These are phyloP conservation scores for Pascua sp. DNA, from an alignment of 1,284 basidiomycete genomes.

Conservation along the genomic window DNA sequence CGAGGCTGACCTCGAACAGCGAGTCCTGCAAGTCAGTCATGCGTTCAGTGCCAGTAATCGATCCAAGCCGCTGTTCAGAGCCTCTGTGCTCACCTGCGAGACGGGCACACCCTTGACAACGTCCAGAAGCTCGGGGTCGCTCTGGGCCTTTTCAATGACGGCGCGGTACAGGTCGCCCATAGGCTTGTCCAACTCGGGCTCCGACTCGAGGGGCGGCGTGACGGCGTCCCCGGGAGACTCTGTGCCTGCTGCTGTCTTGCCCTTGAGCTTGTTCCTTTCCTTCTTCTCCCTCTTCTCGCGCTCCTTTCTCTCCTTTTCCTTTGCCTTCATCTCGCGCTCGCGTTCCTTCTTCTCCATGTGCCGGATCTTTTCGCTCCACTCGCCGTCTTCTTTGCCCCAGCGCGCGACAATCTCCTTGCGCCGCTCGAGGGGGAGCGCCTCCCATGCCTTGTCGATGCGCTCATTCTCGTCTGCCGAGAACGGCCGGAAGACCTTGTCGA, in stretches of 20 bases:
- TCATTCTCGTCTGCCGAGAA: constrained; percentile 49
- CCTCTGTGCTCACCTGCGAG: constrained; percentile 35
- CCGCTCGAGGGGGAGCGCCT: constrained; percentile 35
- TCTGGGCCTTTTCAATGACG: constrained; percentile 29
- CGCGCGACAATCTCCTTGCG: constrained; percentile 14
- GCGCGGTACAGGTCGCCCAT: constrained; percentile 28
- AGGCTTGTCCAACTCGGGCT: not conserved
- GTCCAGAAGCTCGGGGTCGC: constrained; percentile 38
- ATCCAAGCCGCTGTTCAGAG: not conserved
- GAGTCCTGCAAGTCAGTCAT: constrained; percentile 37
- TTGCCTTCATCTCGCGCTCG: constrained; percentile 55
- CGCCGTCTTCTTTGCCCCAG: constrained; percentile 36
- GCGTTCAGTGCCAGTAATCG: not conserved
- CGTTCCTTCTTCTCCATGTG: constrained; percentile 36
- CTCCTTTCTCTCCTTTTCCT: constrained; percentile 16
- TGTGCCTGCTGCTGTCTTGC: not conserved
- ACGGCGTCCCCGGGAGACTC: not conserved
- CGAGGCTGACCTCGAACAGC: constrained; percentile 48
- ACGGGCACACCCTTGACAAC: constrained; percentile 45
- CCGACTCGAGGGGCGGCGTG: not conserved
- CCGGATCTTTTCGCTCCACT: constrained; percentile 18
- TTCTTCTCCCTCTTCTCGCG: constrained; percentile 18
- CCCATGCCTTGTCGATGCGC: constrained; percentile 53
- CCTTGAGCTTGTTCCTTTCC: not conserved
- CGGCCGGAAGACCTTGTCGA: constrained; percentile 56